Evolutionary conservation across 352 stramenopile species (phyloP).

Genomic region (Pythium rhizo-oryzae): DNA sequence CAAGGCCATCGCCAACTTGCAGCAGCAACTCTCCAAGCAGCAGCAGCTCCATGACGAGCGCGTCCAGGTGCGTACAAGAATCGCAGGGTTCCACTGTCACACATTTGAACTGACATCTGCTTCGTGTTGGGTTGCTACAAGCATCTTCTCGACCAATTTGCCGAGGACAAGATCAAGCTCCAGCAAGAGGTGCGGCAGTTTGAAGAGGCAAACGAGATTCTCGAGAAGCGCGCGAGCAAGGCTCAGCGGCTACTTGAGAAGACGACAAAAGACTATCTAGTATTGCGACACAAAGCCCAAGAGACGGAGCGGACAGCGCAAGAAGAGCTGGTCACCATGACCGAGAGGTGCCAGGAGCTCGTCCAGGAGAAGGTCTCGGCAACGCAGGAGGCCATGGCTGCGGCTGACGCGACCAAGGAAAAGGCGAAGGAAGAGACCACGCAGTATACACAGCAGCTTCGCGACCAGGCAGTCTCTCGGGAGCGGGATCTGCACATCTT

Average conservation of each 20-base stretch:
- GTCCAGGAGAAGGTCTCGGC: constrained; percentile 44
- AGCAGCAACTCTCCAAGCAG: constrained; percentile 60
- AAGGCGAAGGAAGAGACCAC: constrained; percentile 58
- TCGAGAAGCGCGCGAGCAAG: constrained; percentile 59
- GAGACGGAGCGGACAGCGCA: constrained; percentile 57
- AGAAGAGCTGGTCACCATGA: constrained; percentile 54
- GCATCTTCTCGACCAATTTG: constrained; percentile 58
- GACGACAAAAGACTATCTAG: constrained; percentile 80
- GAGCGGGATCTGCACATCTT: constrained; percentile 76
- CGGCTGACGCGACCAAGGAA: constrained; percentile 50
- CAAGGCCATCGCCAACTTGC: constrained; percentile 55
- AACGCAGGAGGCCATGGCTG: constrained; percentile 44
- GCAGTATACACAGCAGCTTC: constrained; percentile 55
- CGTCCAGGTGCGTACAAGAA: constrained; percentile 44
- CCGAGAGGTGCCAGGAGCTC: constrained; percentile 44
- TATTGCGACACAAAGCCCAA: constrained; percentile 69
- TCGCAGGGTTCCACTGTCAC: background rate
- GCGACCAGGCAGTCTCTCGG: constrained; percentile 51
- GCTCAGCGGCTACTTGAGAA: constrained; percentile 60
- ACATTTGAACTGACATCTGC: background rate
- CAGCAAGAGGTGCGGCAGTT: constrained; percentile 39
- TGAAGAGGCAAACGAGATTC: constrained; percentile 35
- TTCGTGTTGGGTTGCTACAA: constrained; percentile 15
- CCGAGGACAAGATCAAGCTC: constrained; percentile 57
- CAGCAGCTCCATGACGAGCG: constrained; percentile 58